Base-by-base conservation (phyloP, 1,284 basidiomycete genomes). In the Ceratobasidium sp. region DNA sequence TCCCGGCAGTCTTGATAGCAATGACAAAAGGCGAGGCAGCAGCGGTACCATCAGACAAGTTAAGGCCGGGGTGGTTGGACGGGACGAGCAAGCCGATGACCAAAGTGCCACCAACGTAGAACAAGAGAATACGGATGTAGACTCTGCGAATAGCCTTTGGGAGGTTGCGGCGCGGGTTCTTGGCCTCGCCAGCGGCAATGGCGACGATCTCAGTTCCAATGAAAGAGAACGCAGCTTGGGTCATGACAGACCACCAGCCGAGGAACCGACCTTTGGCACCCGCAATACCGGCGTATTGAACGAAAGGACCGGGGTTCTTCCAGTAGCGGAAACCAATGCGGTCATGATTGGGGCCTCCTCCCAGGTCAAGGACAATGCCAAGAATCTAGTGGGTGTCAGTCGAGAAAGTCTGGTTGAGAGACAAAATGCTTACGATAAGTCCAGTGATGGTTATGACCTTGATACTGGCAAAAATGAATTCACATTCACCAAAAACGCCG, bases 171-270 rank as follows among this genome's bases (percentile, higher is more conserved):
- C n/a, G n/a, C n/a, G n/a, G n/a, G 78, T 82, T 80, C 69, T 78
- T 77, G 34, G 81, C 79, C 77, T 94, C 92, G 36, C 89, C 91
- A 43, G 92, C 92, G 71, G 93, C 85, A 80, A 95, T 89, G 45
- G 92, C 93, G 48, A 96, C 91, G 75, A 96, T 91, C 80, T 96
- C 94, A 8, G 93, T 94, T 59, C 88, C 86, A 74, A 89, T 87
- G 83, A 89, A 95, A 10, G 90, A 91, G 83, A 96, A 96, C 0
- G 92, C 92, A 9, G 93, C 92, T 76, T 90, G 88, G 0, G n/a
- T n/a, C n/a, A n/a, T n/a, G n/a, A n/a, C n/a, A n/a, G n/a, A n/a
- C n/a, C n/a, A n/a, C n/a, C n/a, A n/a, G n/a, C n/a, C n/a, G n/a
- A n/a, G n/a, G n/a, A n/a, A n/a, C n/a, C n/a, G n/a, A n/a, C n/a